These are phyloP conservation scores for Gracilaria vermiculophylla DNA, from an alignment of 23 red algal species.

Conservation along the genomic window DNA sequence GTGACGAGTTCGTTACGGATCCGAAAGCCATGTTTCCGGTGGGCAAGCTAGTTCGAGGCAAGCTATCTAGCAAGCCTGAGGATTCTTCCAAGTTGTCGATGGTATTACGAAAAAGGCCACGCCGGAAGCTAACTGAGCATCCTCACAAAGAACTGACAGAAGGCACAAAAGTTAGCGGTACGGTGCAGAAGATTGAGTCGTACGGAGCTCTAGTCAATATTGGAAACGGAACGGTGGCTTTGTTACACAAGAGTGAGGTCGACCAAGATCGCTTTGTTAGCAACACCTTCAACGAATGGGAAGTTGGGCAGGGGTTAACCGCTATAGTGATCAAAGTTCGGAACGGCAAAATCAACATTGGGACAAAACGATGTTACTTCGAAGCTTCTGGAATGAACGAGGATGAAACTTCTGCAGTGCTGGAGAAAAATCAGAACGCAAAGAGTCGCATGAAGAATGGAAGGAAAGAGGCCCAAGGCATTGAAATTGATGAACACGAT, in stretches of 20 bases:
- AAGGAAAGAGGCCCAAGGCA: background rate
- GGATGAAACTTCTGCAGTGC: background rate
- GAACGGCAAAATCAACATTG: constrained; percentile 34
- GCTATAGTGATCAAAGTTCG: constrained; percentile 38
- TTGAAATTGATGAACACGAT: background rate
- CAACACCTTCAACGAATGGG: constrained; percentile 48
- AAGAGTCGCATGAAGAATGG: background rate
- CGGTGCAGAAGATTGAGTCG: constrained; percentile 41
- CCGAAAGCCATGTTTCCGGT: constrained; percentile 61
- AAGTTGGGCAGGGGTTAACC: constrained; percentile 31
- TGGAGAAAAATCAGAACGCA: constrained; percentile 34
- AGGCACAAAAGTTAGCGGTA: constrained; percentile 22
- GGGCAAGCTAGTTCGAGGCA: constrained; percentile 51
- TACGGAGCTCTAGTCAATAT: constrained; percentile 47
- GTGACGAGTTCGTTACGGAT: constrained; percentile 72
- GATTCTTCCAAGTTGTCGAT: constrained; percentile 22
- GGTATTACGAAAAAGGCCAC: constrained; percentile 14
- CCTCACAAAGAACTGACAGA: background rate
- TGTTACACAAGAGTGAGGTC: constrained; percentile 63
- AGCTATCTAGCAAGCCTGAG: background rate
- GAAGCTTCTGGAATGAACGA: constrained; percentile 55
- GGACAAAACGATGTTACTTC: constrained; percentile 72
- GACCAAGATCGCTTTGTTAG: constrained; percentile 60
- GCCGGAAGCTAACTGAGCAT: background rate
- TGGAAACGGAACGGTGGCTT: background rate